Evolutionary conservation across 2,329 filamentous ascomycete genomes (phyloP).

Genomic region (Thelonectria blattea): DNA sequence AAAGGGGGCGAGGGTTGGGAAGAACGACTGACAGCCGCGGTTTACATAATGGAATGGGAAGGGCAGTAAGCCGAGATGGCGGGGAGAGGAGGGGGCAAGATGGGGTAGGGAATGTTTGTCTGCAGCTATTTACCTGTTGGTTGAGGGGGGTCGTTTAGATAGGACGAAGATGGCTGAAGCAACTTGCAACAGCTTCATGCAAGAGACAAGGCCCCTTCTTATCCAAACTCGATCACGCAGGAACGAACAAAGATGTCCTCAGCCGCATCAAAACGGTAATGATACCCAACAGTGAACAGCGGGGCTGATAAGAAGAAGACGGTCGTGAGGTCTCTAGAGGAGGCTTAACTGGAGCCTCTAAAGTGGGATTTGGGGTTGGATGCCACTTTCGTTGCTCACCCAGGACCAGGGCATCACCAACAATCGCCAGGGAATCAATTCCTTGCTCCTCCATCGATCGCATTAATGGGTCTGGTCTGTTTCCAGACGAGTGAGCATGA

Average conservation of each 20-base stretch:
- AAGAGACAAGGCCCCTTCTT: slow-evolving; percentile 11
- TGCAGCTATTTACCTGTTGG: not conserved
- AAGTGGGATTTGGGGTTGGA: slow-evolving; percentile 9
- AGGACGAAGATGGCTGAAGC: not conserved
- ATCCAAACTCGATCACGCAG: not conserved
- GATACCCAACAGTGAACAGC: slow-evolving; percentile 17
- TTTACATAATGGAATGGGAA: slow-evolving; percentile 22
- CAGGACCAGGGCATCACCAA: slow-evolving; percentile 5
- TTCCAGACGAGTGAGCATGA: not conserved
- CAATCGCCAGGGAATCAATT: not conserved
- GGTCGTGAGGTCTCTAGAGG: not conserved
- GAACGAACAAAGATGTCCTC: not conserved
- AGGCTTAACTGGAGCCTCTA: slow-evolving; percentile 3
- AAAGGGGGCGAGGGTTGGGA: not conserved
- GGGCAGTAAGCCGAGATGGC: not conserved
- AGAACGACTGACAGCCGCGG: slow-evolving; percentile 7
- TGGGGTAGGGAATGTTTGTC: not conserved
- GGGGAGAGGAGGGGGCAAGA: not conserved
- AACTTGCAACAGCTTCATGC: not conserved
- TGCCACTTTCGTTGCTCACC: not conserved
- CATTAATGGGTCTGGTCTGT: slow-evolving; percentile 5
- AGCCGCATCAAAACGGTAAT: slow-evolving; percentile 12
- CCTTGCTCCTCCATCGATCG: slow-evolving; percentile 2
- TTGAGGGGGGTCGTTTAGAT: not conserved
- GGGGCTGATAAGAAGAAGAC: slow-evolving; percentile 22